Evolutionary conservation across 2,329 filamentous ascomycete genomes (phyloP).

Genomic region (Xylariaceae sp.): DNA sequence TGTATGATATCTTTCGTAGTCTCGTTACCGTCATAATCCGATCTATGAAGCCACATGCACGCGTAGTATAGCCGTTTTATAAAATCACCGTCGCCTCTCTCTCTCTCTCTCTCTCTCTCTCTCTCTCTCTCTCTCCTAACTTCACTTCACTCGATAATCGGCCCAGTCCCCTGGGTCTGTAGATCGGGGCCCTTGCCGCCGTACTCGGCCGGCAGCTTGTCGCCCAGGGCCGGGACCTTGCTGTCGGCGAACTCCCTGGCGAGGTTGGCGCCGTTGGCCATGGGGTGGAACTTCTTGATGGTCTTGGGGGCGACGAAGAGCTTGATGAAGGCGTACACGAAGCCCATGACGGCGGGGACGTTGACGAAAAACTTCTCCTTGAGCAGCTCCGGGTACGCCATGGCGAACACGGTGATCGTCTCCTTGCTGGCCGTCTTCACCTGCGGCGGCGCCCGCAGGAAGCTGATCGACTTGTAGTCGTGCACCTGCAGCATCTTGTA

Average conservation of each 20-base stretch:
- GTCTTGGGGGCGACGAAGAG: constrained; percentile 74
- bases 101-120: no score
- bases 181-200: constrained; percentile 68
- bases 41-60: background rate
- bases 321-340: constrained; percentile 77
- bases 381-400: constrained; percentile 86
- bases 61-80: no score
- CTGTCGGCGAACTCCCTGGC: constrained; percentile 57
- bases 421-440: constrained; percentile 77
- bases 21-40: constrained; percentile 20
- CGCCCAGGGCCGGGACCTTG: constrained; percentile 60
- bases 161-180: constrained; percentile 33
- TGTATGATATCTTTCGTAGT: constrained; percentile 15
- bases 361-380: constrained; percentile 96
- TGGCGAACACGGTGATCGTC: constrained; percentile 79
- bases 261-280: constrained; percentile 72
- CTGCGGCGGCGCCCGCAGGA: constrained; percentile 77
- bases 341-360: constrained; percentile 88
- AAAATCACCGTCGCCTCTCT: no score
- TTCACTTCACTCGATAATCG: constrained; percentile 24
- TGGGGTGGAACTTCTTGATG: constrained; percentile 77
- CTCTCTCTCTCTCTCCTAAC: background rate
- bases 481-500: constrained; percentile 94
- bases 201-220: constrained; percentile 73
- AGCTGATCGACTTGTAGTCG: constrained; percentile 87